Evolutionary conservation across 2,329 filamentous ascomycete genomes (phyloP).

Genomic region (Talaromyces islandicus): DNA sequence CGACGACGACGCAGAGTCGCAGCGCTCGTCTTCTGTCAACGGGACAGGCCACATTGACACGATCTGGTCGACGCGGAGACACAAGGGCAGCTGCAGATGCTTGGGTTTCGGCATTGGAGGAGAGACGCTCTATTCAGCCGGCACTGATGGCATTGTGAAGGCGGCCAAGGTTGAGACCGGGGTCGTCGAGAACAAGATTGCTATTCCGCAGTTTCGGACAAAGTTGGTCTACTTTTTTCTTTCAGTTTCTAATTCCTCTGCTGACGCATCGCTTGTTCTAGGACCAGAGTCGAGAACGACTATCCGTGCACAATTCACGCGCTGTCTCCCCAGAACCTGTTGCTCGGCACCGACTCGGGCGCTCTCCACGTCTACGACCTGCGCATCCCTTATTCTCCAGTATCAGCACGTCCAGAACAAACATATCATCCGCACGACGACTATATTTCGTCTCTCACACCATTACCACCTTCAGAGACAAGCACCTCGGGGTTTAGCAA

Average conservation of each 20-base stretch:
- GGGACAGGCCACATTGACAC: conserved; percentile 75
- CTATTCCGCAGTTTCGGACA: conserved; percentile 54
- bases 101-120: conserved; percentile 77
- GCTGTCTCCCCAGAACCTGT: conserved; percentile 78
- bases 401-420: conserved; percentile 63
- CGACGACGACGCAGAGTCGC: conserved; percentile 41
- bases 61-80: conserved; percentile 77
- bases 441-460: conserved; percentile 82
- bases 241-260: conserved; percentile 18
- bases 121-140: conserved; percentile 55
- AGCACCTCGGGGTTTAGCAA: conserved; percentile 87
- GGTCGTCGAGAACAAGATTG: conserved; percentile 73
- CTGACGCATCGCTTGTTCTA: conserved; percentile 43
- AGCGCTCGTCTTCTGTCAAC: conserved; percentile 33
- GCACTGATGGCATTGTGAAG: conserved; percentile 60
- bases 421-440: conserved; percentile 85
- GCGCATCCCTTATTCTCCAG: conserved; percentile 51
- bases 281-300: conserved; percentile 57
- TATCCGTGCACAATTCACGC: conserved; percentile 53
- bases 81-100: conserved; percentile 88
- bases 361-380: conserved; percentile 84
- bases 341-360: conserved; percentile 86
- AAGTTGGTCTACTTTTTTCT: conserved; percentile 34
- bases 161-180: conserved; percentile 54
- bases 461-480: conserved; percentile 70